Evolutionary conservation across 1,139 yeast species (phyloP).

Genomic region (Candida anutae): DNA sequence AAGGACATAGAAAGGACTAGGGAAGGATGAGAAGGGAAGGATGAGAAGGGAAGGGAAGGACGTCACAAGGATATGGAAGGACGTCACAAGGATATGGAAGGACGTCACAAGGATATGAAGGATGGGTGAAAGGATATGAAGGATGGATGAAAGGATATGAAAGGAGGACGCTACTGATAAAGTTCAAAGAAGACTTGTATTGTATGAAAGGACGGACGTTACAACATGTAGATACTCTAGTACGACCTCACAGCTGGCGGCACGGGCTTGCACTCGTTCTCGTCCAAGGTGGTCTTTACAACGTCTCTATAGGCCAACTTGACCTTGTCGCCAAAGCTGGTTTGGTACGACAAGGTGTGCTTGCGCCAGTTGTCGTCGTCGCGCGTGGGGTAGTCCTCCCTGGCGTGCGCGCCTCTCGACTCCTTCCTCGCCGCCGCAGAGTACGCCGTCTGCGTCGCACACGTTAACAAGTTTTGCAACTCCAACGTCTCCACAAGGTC

Average conservation of each 20-base stretch:
- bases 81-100: no score
- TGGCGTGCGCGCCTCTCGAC: slow-evolving; percentile 99
- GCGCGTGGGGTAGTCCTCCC: slow-evolving; percentile 95
- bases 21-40: no score
- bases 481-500: slow-evolving; percentile 95
- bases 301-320: slow-evolving; percentile 82
- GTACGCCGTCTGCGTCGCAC: slow-evolving; percentile 93
- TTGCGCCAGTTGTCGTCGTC: slow-evolving; percentile 97
- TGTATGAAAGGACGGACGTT: no score
- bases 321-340: slow-evolving; percentile 60
- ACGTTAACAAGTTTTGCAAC: slow-evolving; percentile 91
- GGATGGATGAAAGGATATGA: no score
- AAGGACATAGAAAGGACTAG: no score
- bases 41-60: no score
- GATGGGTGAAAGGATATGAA: no score
- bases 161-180: no score
- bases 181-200: no score
- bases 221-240: slow-evolving; percentile 31
- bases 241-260: slow-evolving; percentile 97
- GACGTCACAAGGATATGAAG: no score
- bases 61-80: no score
- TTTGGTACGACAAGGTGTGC: slow-evolving; percentile 93
- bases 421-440: slow-evolving; percentile 95
- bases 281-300: slow-evolving; percentile 77
- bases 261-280: slow-evolving; percentile 86